These are phyloP conservation scores for Baorangia bicolor DNA, from an alignment of 768 basidiomycete genomes.

Conservation along the genomic window DNA sequence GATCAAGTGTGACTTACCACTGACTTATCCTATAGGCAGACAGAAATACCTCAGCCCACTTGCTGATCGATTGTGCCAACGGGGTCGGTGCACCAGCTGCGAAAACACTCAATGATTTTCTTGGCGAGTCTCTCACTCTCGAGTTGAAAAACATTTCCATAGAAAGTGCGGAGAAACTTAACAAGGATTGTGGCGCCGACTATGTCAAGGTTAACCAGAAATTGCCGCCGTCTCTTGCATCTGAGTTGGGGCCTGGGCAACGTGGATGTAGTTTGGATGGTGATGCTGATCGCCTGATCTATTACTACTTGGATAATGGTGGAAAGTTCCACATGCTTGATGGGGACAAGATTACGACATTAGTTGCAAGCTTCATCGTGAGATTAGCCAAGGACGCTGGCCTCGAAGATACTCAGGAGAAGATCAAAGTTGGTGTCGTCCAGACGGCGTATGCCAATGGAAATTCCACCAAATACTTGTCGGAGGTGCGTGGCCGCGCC, in stretches of 20 bases:
- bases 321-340: slow-evolving; percentile 89
- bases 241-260: slow-evolving; percentile 64
- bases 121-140: slow-evolving; percentile 61
- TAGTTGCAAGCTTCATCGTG: slow-evolving; percentile 91
- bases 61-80: slow-evolving; percentile 98
- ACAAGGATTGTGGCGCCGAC: slow-evolving; percentile 90
- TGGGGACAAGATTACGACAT: slow-evolving; percentile 95
- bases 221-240: slow-evolving; percentile 72
- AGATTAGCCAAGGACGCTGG: slow-evolving; percentile 86
- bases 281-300: slow-evolving; percentile 96
- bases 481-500: slow-evolving; percentile 51
- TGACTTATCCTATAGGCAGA: slow-evolving; percentile 46
- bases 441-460: slow-evolving; percentile 99
- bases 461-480: slow-evolving; percentile 89
- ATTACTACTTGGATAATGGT: slow-evolving; percentile 83
- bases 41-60: slow-evolving; percentile 50
- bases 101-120: slow-evolving; percentile 53
- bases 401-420: slow-evolving; percentile 50
- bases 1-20: background rate
- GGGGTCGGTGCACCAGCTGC: slow-evolving; percentile 87
- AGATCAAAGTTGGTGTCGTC: slow-evolving; percentile 88
- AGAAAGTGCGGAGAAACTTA: slow-evolving; percentile 68
- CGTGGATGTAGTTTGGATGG: slow-evolving; percentile 94
- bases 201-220: slow-evolving; percentile 93
- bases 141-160: slow-evolving; percentile 68